phyloP scores from a whole-genome alignment of 2,329 filamentous ascomycete genomes.

The Paracamarosporium sp. region DNA sequence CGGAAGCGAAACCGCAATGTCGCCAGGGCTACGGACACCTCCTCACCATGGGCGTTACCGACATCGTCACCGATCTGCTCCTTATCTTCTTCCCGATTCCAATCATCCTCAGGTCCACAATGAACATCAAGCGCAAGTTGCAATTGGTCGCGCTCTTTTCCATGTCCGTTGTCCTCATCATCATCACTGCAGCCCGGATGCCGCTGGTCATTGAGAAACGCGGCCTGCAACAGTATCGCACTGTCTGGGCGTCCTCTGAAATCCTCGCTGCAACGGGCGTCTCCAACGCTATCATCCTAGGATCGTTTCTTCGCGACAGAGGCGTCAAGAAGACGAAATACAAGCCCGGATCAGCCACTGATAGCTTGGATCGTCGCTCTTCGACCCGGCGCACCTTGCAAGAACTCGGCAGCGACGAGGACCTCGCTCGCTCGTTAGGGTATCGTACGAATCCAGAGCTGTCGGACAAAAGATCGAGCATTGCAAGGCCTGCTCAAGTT shows the following conservation, averaged over 20 bases:
- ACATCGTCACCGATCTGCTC: constrained; percentile 86
- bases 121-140: constrained; percentile 78
- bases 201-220: constrained; percentile 73
- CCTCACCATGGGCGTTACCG: constrained; percentile 86
- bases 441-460: constrained; percentile 67
- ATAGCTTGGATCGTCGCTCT: constrained; percentile 62
- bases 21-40: constrained; percentile 87
- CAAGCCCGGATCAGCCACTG: constrained; percentile 62
- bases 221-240: constrained; percentile 84
- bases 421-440: constrained; percentile 82
- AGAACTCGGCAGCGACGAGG: constrained; percentile 89
- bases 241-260: constrained; percentile 87
- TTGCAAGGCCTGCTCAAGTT: constrained; percentile 48
- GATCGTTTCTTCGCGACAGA: constrained; percentile 89
- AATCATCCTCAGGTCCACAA: constrained; percentile 80
- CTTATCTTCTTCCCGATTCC: constrained; percentile 89
- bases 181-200: constrained; percentile 81
- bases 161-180: constrained; percentile 80
- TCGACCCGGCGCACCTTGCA: constrained; percentile 68
- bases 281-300: constrained; percentile 87
- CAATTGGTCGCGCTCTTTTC: constrained; percentile 83
- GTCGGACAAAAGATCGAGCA: constrained; percentile 49
- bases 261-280: constrained; percentile 87
- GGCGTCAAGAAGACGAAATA: constrained; percentile 88
- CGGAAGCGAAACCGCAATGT: constrained; percentile 85